Conservation (phyloP, 2,329 filamentous ascomycete genomes). For the Exophiala dermatitidis region DNA sequence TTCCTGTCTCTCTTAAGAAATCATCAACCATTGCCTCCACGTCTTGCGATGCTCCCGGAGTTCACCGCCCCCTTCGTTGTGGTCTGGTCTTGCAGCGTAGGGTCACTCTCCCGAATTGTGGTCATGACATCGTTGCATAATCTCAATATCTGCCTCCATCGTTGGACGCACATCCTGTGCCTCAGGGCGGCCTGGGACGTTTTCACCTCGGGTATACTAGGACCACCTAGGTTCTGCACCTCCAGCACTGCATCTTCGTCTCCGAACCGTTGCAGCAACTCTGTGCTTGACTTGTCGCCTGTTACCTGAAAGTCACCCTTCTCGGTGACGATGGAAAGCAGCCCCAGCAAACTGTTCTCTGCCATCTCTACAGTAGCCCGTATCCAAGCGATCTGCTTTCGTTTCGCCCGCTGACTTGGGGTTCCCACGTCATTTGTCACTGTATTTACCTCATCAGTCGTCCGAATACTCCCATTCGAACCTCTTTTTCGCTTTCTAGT, state of each 20-base stretch:
- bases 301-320: not conserved
- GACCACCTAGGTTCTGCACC: not conserved
- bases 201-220: not conserved
- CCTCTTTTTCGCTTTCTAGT: slow-evolving; percentile 1
- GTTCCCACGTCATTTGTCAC: not conserved
- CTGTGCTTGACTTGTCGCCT: not conserved
- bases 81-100: not conserved
- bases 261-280: not conserved
- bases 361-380: not conserved
- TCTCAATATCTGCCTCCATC: slow-evolving; percentile 15
- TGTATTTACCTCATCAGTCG: not conserved
- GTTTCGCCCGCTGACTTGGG: not conserved
- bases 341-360: not conserved
- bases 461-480: not conserved
- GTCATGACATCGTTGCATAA: not conserved
- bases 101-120: not conserved
- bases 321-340: not conserved
- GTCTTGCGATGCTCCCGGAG: not conserved
- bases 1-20: not conserved
- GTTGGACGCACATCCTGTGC: slow-evolving; percentile 8
- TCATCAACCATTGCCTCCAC: not conserved
- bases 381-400: slow-evolving; percentile 4
- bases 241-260: slow-evolving; percentile 4
- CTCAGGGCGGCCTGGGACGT: slow-evolving; percentile 2
- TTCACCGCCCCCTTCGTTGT: not conserved